Conservation (phyloP, 2,329 filamentous ascomycete genomes). For the Colletotrichum falcatum region DNA sequence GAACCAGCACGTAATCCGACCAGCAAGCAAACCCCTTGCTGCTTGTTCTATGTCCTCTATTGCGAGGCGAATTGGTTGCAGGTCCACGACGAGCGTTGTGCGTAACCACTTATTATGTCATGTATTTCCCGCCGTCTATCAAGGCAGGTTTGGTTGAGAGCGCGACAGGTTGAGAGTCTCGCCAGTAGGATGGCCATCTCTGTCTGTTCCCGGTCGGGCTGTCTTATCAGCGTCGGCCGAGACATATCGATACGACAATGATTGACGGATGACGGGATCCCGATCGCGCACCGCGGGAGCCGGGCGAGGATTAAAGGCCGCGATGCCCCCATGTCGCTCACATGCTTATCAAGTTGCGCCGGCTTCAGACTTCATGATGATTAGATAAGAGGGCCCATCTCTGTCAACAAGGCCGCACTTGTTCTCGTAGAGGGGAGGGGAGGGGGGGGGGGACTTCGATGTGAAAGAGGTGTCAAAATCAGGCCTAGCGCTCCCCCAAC, state of each 20-base stretch:
- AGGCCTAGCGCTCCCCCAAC: slow-evolving; percentile 39
- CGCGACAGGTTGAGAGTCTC: slow-evolving; percentile 7
- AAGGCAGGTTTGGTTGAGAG: background rate
- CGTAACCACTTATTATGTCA: background rate
- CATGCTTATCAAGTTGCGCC: slow-evolving; percentile 6
- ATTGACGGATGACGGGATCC: slow-evolving; percentile 10
- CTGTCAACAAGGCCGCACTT: slow-evolving; percentile 1
- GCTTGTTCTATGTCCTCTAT: slow-evolving; percentile 7
- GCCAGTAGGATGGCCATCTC: too few species aligned
- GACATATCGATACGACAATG: slow-evolving; percentile 1
- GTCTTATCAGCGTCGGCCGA: background rate
- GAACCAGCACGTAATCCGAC: slow-evolving; percentile 5
- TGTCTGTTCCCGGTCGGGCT: slow-evolving; percentile 17
- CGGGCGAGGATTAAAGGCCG: background rate
- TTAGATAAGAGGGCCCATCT: slow-evolving; percentile 28
- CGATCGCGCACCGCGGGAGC: background rate
- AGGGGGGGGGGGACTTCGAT: slow-evolving; percentile 21
- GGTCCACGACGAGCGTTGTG: background rate
- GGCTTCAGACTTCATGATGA: background rate
- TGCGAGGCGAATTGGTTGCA: background rate
- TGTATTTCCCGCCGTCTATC: background rate
- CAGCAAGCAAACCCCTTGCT: slow-evolving; percentile 28
- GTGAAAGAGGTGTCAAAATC: slow-evolving; percentile 11
- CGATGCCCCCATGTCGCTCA: slow-evolving; percentile 6
- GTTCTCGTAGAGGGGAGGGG: background rate